A percentile compares a stretch with the other conserved stretches of the same genome.
These are phyloP conservation scores for Suzukiozyma palmioleophila DNA, from an alignment of 1,139 yeast species.

Conservation along the genomic window DNA sequence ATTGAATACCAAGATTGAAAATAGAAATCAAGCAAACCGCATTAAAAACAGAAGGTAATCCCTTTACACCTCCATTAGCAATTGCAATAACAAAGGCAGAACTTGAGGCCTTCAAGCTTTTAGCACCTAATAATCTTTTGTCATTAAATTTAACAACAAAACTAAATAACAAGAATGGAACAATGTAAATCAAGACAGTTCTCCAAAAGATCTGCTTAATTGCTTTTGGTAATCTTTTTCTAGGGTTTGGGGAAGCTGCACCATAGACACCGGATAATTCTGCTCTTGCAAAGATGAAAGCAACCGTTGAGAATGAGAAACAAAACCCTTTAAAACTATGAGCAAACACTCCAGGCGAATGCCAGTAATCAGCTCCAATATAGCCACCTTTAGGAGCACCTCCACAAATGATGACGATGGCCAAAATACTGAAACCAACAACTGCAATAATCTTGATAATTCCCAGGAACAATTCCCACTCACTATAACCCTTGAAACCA, in stretches of 20 bases:
- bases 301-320: constrained; percentile 34
- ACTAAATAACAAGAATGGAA: constrained; percentile 39
- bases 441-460: constrained; percentile 32
- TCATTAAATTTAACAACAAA: constrained; percentile 39
- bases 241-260: constrained; percentile 38
- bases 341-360: constrained; percentile 39
- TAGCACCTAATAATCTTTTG: constrained; percentile 35
- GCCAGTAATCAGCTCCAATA: constrained; percentile 47
- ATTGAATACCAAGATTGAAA: constrained; percentile 29
- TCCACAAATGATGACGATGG: constrained; percentile 36
- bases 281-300: constrained; percentile 35
- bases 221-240: constrained; percentile 37
- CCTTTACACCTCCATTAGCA: constrained; percentile 25
- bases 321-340: constrained; percentile 38
- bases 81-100: constrained; percentile 36
- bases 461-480: constrained; percentile 39
- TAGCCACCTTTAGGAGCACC: constrained; percentile 32
- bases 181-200: constrained; percentile 36
- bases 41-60: constrained; percentile 30
- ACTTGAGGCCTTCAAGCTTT: constrained; percentile 32
- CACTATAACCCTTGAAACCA: constrained; percentile 43
- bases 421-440: constrained; percentile 36
- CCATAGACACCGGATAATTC: constrained; percentile 41
- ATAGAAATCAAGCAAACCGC: constrained; percentile 28
- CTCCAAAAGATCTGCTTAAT: constrained; percentile 40